A percentile compares a stretch with the other conserved stretches of the same genome.
Evolutionary conservation across 192 early-diverging fungal species (phyloP).

Genomic region (Podila verticillata): DNA sequence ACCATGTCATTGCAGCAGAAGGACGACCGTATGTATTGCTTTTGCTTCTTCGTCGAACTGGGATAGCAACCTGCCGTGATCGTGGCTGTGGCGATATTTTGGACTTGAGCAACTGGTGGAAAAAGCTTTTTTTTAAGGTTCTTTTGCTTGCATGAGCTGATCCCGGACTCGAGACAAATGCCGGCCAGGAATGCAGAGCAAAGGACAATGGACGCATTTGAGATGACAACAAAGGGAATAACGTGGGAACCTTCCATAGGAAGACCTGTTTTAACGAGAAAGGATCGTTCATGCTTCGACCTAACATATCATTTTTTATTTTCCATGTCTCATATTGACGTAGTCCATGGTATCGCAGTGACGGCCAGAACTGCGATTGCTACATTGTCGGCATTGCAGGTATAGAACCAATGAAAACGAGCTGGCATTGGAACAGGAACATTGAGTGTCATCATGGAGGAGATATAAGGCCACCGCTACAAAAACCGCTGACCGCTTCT

Average conservation of each 20-base stretch:
- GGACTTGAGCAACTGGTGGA: not conserved
- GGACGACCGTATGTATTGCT: slow-evolving; percentile 43
- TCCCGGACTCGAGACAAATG: not conserved
- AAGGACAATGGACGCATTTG: not conserved
- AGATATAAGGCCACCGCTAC: too few species aligned
- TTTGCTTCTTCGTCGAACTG: not conserved
- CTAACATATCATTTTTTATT: not conserved
- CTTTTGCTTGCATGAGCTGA: not conserved
- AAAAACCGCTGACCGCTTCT: slow-evolving; percentile 1
- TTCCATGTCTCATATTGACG: not conserved
- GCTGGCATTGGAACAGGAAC: not conserved
- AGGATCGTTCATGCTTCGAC: not conserved
- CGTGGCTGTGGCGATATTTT: not conserved
- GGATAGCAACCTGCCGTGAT: not conserved
- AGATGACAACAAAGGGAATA: not conserved
- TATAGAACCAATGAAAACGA: slow-evolving; percentile 7
- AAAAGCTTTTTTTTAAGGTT: slow-evolving; percentile 14
- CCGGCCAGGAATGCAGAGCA: not conserved
- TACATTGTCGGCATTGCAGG: slow-evolving; percentile 84
- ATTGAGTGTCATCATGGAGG: too few species aligned
- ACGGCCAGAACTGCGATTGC: slow-evolving; percentile 70
- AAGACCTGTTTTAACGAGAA: not conserved
- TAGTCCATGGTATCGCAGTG: slow-evolving; percentile 61
- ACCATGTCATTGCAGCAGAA: slow-evolving; percentile 44
- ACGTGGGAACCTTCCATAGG: not conserved